These are phyloP conservation scores for Tricholoma terreum DNA, from an alignment of 768 basidiomycete species.

Conservation along the genomic window DNA sequence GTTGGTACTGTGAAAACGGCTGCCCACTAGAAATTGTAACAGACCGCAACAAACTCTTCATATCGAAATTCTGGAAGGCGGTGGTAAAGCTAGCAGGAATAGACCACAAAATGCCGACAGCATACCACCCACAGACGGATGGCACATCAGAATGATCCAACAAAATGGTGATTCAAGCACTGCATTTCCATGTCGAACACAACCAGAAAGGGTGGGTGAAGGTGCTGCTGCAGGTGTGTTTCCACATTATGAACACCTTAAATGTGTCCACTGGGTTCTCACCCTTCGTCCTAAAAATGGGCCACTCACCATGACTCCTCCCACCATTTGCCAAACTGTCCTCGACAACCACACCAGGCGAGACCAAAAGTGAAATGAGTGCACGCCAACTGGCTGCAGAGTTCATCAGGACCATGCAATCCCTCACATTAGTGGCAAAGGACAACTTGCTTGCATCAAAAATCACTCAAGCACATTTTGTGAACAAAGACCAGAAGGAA, in stretches of 20 bases:
- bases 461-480: background rate
- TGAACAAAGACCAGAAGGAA: background rate
- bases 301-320: constrained; percentile 18
- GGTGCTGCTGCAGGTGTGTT: constrained; percentile 19
- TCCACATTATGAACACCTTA: constrained; percentile 3
- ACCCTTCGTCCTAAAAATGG: constrained; percentile 21
- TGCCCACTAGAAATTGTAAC: constrained; percentile 26
- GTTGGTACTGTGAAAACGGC: constrained; percentile 31
- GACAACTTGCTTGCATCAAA: background rate
- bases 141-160: background rate
- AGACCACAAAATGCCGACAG: constrained; percentile 2
- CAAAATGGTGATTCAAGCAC: background rate
- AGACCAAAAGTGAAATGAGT: background rate
- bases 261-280: constrained; percentile 26
- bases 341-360: background rate
- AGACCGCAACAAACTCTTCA: constrained; percentile 33
- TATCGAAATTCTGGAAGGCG: constrained; percentile 16
- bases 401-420: background rate
- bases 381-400: background rate
- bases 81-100: background rate
- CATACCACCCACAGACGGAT: background rate
- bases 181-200: background rate
- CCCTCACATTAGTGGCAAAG: background rate
- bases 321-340: constrained; percentile 9
- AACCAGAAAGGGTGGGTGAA: constrained; percentile 25